These are phyloP conservation scores for Candida khao-thaluensis DNA, from an alignment of 805 yeast species.

Conservation along the genomic window DNA sequence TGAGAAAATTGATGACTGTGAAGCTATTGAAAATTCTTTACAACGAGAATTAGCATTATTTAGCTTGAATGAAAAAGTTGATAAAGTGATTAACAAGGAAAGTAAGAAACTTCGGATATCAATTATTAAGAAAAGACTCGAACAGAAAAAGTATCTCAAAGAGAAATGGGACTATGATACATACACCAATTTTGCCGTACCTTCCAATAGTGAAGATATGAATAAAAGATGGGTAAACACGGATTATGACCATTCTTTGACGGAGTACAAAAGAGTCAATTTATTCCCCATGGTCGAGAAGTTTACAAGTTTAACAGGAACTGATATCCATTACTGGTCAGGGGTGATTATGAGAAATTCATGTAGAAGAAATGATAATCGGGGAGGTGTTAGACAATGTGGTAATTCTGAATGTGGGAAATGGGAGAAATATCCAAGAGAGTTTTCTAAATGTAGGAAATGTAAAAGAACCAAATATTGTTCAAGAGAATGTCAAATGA, in stretches of 20 bases:
- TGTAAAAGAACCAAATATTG: slow-evolving; percentile 96
- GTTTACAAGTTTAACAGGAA: slow-evolving; percentile 70
- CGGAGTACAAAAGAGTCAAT: slow-evolving; percentile 55
- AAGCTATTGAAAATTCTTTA: slow-evolving; percentile 31
- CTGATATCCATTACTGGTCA: slow-evolving; percentile 93
- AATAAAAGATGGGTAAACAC: slow-evolving; percentile 16
- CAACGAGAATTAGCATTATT: slow-evolving; percentile 31
- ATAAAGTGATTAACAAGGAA: slow-evolving; percentile 31
- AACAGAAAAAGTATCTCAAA: slow-evolving; percentile 29
- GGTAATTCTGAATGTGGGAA: slow-evolving; percentile 90
- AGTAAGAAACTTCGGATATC: slow-evolving; percentile 29
- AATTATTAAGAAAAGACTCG: slow-evolving; percentile 33
- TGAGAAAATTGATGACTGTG: slow-evolving; percentile 35
- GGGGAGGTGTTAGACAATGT: slow-evolving; percentile 92
- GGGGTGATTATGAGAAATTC: slow-evolving; percentile 97
- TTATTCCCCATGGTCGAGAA: slow-evolving; percentile 90
- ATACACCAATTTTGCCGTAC: slow-evolving; percentile 41
- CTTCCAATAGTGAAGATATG: slow-evolving; percentile 17
- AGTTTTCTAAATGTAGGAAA: slow-evolving; percentile 91
- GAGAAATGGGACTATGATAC: slow-evolving; percentile 42
- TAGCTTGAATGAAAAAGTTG: slow-evolving; percentile 33
- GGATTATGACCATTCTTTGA: slow-evolving; percentile 42
- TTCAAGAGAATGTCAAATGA: slow-evolving; percentile 85
- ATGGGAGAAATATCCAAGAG: slow-evolving; percentile 89
- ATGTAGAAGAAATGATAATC: slow-evolving; percentile 82